Percentiles rank a stretch among this genome's conserved stretches.
phyloP scores from a whole-genome alignment of 1,284 basidiomycete species.

The Marasmius tenuissimus region DNA sequence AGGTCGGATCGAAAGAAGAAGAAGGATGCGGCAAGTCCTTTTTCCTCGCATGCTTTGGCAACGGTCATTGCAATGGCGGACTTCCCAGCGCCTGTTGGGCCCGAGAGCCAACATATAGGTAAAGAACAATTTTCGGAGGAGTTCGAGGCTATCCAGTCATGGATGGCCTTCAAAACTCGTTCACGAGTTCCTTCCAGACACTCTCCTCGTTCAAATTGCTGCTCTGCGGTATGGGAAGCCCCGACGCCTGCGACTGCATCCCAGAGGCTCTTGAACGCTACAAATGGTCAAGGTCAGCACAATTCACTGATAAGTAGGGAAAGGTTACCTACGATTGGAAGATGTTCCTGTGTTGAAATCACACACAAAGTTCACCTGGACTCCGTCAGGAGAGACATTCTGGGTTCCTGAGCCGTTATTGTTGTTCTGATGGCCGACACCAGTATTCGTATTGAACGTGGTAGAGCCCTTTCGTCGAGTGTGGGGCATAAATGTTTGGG shows the following conservation, averaged over 20 bases:
- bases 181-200: not conserved
- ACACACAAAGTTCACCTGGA: too few relatives aligned
- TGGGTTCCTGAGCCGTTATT: not conserved
- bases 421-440: not conserved
- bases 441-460: too few relatives aligned
- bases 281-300: not conserved
- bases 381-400: not conserved
- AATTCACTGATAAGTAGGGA: not conserved
- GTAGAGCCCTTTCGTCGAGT: too few relatives aligned
- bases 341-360: not conserved
- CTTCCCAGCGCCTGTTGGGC: not conserved
- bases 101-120: not conserved
- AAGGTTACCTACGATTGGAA: not conserved
- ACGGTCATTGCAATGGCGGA: not conserved
- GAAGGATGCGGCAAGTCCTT: not conserved
- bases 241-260: not conserved
- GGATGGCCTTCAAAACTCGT: not conserved
- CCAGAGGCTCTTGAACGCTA: not conserved
- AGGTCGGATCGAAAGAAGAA: not conserved
- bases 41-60: not conserved
- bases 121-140: not conserved
- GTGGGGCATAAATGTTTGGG: too few relatives aligned
- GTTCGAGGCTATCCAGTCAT: not conserved
- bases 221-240: not conserved
- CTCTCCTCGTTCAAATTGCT: too few relatives aligned